Evolutionary conservation across 2,329 filamentous ascomycete genomes (phyloP).

Genomic region (Diaporthe helianthi): DNA sequence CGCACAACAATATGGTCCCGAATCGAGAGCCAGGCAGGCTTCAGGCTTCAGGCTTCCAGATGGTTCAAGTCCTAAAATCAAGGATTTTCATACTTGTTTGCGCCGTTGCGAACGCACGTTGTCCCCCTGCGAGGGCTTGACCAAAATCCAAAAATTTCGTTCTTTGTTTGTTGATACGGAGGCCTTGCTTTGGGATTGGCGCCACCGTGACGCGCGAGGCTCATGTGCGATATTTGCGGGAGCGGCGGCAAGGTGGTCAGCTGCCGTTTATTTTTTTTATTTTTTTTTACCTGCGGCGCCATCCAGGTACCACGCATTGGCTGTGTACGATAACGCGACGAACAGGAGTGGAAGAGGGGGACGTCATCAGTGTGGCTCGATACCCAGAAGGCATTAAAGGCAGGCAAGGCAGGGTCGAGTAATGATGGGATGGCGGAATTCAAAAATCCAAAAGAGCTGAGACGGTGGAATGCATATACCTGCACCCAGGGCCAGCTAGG

Average conservation of each 20-base stretch:
- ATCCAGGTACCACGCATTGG: constrained; percentile 2
- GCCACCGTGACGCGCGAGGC: neutral
- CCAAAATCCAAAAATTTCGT: neutral
- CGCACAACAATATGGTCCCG: neutral
- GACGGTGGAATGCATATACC: neutral
- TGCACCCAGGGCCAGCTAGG: constrained; percentile 24
- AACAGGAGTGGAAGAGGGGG: constrained; percentile 19
- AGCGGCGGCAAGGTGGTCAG: neutral
- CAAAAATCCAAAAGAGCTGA: constrained; percentile 6
- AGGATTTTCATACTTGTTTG: neutral
- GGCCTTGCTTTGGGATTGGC: neutral
- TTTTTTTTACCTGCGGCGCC: constrained; percentile 16
- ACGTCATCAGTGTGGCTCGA: constrained; percentile 29
- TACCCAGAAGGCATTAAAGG: constrained; percentile 18
- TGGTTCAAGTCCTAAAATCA: neutral
- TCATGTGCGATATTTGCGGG: neutral
- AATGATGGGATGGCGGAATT: constrained; percentile 22
- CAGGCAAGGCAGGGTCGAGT: constrained; percentile 11
- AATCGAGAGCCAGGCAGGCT: neutral
- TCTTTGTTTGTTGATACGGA: constrained; percentile 1
- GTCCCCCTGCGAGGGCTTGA: neutral
- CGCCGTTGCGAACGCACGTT: neutral
- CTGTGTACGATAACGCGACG: constrained; percentile 28
- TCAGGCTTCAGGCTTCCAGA: too few relatives aligned
- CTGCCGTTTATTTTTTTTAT: constrained; percentile 5